Base-by-base conservation (phyloP, 768 basidiomycete species). In the Paxillus involutus region DNA sequence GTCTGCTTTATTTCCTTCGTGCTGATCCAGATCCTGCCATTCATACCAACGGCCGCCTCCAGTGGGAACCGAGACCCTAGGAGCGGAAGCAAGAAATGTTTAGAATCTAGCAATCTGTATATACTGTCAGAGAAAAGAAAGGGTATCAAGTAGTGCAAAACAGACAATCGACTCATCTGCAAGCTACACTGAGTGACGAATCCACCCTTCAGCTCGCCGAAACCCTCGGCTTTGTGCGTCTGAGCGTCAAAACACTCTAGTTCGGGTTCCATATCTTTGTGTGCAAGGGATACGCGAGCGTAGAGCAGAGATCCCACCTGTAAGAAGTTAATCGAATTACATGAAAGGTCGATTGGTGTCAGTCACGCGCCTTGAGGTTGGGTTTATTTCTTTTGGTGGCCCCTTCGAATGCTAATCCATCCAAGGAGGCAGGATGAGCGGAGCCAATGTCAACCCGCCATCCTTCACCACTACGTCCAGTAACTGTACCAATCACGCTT, bases 221-320 rank as follows among this genome's bases (percentile, higher is more conserved):
- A 98, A 0, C 94, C 96, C 55, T 92, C 91, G 1, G 94, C 76
- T 71, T 97, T 98, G 58, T 84, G 86, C 24, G 91, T 93, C 61
- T 94, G 89, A 2, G 93, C 91, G 64, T 98, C 92, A 62, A 97
- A 92, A 68, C 97, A 99, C 66, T 97, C 94, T 9, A 99, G 75
- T 65, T 99, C 97, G 1, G 97, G 95, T 51, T 99, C 97, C 91
- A 98, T 95, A 69, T 98, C 95, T 64, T 94, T 91, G 65, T 95
- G 93, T 6, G 97, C 94, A 19, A 96, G 75, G 13, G 94, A 94
- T 30, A 99, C 87, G 24, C 95, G 84, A 0, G 94, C 94, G 68
- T 96, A 98, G 1, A 99, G 81, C 32, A 98, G 72, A 4, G 88
- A 83, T 29, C 96, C 96, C 44, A 98, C 86, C 96, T 98, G 59